Evolutionary conservation across 306 rosid genomes (phyloP).

Genomic region (Delonix regia): DNA sequence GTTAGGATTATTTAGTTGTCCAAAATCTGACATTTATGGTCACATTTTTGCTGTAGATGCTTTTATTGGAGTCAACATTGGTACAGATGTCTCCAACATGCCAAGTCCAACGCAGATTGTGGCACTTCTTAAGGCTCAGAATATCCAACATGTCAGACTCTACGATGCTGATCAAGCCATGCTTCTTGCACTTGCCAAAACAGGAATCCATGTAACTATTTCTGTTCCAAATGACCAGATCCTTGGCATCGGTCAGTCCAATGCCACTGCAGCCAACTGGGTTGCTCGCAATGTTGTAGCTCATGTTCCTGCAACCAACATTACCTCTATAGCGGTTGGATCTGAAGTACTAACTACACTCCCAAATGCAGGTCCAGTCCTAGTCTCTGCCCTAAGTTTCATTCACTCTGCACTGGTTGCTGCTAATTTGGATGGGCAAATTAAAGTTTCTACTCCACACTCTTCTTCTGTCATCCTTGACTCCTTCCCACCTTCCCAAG

Average conservation of each 20-base stretch:
- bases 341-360: constrained; percentile 85
- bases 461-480: constrained; percentile 86
- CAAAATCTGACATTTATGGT: not conserved
- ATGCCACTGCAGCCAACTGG: constrained; percentile 95
- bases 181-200: constrained; percentile 89
- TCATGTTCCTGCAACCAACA: constrained; percentile 93
- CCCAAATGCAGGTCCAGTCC: constrained; percentile 85
- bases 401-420: constrained; percentile 95
- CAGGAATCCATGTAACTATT: constrained; percentile 78
- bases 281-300: constrained; percentile 80
- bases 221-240: constrained; percentile 87
- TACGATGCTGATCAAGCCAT: constrained; percentile 79
- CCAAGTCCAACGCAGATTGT: constrained; percentile 86
- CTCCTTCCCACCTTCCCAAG: constrained; percentile 98
- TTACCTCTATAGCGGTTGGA: constrained; percentile 91
- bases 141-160: constrained; percentile 76
- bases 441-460: constrained; percentile 92
- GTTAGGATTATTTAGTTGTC: not conserved
- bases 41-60: constrained; percentile 61
- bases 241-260: constrained; percentile 92
- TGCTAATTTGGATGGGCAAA: constrained; percentile 78
- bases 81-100: constrained; percentile 80
- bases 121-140: constrained; percentile 89
- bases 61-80: constrained; percentile 83
- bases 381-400: constrained; percentile 77